Conservation (phyloP, 768 basidiomycete species). For the Boletus bicolor region DNA sequence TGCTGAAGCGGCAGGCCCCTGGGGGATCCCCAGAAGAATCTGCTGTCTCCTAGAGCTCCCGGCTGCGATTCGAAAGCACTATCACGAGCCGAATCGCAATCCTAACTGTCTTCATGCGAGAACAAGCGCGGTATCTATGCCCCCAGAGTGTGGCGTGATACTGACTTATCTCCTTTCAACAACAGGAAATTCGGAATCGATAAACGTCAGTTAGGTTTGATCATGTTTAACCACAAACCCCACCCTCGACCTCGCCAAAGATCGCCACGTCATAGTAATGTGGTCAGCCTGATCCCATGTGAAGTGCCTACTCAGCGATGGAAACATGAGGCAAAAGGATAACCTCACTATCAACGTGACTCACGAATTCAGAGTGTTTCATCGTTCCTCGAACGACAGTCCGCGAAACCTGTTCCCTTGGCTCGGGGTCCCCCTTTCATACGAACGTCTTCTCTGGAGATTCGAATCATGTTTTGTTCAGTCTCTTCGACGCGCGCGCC, state of each 20-base stretch:
- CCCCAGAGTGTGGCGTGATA: background rate
- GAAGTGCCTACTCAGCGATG: conserved; percentile 1
- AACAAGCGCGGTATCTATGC: background rate
- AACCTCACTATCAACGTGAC: background rate
- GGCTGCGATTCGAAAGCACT: background rate
- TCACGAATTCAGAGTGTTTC: background rate
- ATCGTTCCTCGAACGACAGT: background rate
- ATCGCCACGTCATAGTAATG: background rate
- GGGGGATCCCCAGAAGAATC: background rate
- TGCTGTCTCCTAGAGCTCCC: background rate
- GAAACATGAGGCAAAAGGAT: conserved; percentile 20
- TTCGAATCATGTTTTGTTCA: background rate
- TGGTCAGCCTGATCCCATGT: conserved; percentile 1
- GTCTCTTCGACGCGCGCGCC: conserved; percentile 1
- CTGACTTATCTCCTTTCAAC: conserved; percentile 7
- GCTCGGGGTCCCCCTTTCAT: background rate
- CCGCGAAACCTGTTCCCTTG: background rate
- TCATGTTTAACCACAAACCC: background rate
- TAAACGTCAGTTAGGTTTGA: background rate
- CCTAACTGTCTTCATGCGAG: background rate
- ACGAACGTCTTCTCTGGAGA: background rate
- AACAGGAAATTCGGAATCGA: background rate
- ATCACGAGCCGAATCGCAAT: background rate
- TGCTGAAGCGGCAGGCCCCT: background rate
- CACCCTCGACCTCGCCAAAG: background rate